Evolutionary conservation across 2,329 filamentous ascomycete species (phyloP), one percentile per base, ranked within the genome.

Genomic region (Penicillium corylophilum): DNA sequence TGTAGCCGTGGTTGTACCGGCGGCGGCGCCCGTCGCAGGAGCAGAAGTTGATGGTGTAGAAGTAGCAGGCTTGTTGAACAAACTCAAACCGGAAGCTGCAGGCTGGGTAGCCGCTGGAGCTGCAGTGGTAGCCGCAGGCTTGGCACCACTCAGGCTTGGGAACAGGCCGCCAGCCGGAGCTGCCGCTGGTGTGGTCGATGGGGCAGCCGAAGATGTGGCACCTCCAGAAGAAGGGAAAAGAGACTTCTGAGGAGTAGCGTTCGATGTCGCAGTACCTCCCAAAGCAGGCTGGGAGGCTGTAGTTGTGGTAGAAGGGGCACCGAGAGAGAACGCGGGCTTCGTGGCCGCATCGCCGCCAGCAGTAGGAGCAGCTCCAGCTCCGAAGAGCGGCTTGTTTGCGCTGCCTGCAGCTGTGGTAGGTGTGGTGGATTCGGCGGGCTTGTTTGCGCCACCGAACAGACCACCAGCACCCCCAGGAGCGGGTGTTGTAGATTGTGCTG

Each of bases 181-280:
- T 24, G 66, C 54, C 12, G 67, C 63, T 15, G 68, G 64, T 12
- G 68, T 68, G 18, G 67, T 60, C 10, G 68, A 68, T 22, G 64
- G 61, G 15, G 65, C 60, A 51, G 66, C 57, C 3, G 68, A 66
- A 5, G 68, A 61, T 43, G 70, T 60, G 28, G 67, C 48, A 18
- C 59, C 61, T 8, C 67, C 67, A 22, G 67, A 45, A 39, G 47
- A 26, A 23, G 65, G 62, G 54, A 72, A 72, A n/a, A 65, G 48
- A 38, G 69, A 56, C 48, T 71, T 71, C 55, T 70, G 66, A 13
- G 68, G 66, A 31, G 69, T 67, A 23, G 68, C 60, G 24, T 64
- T 60, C 28, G 69, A 66, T 35, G 67, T 51, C 18, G 63, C 55
- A 16, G 64, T 53, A 15, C 64, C 58, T 42, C 62, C 59, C 36